Evolutionary conservation across 2,329 filamentous ascomycete genomes (phyloP).

Genomic region (Ophiostoma novo-ulmi): DNA sequence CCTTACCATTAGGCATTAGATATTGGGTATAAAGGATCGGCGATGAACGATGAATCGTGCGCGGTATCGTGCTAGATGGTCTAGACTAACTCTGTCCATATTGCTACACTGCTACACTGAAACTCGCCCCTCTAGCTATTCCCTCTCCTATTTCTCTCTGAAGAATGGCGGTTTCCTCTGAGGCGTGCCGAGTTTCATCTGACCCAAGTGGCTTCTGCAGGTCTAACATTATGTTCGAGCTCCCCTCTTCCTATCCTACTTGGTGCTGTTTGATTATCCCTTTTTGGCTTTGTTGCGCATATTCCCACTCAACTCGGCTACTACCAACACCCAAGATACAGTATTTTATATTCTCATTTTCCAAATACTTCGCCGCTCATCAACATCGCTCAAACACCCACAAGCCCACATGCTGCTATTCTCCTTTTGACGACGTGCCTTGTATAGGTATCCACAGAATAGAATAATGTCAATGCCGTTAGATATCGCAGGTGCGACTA

Average conservation of each 20-base stretch:
- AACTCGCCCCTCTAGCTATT: background rate
- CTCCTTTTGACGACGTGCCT: constrained; percentile 1
- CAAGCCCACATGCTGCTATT: constrained; percentile 10
- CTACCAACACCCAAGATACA: background rate
- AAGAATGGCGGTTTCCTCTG: background rate
- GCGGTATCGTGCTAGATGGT: background rate
- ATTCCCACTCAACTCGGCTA: background rate
- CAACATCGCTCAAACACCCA: background rate
- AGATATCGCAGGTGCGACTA: background rate
- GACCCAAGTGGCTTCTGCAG: background rate
- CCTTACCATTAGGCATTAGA: background rate
- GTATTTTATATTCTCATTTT: background rate
- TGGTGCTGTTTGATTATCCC: background rate
- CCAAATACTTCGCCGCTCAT: background rate
- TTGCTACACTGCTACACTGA: background rate
- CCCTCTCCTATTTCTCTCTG: background rate
- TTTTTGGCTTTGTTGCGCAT: background rate
- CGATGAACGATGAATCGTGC: constrained; percentile 2
- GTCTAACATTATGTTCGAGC: background rate
- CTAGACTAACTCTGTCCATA: constrained; percentile 6
- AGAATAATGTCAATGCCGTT: background rate
- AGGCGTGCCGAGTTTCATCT: background rate
- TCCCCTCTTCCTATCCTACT: background rate
- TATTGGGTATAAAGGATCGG: constrained; percentile 2
- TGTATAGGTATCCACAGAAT: background rate